Evolutionary conservation across 371 early-diverging fungal genomes (phyloP).

Genomic region (Mucor saturninus): DNA sequence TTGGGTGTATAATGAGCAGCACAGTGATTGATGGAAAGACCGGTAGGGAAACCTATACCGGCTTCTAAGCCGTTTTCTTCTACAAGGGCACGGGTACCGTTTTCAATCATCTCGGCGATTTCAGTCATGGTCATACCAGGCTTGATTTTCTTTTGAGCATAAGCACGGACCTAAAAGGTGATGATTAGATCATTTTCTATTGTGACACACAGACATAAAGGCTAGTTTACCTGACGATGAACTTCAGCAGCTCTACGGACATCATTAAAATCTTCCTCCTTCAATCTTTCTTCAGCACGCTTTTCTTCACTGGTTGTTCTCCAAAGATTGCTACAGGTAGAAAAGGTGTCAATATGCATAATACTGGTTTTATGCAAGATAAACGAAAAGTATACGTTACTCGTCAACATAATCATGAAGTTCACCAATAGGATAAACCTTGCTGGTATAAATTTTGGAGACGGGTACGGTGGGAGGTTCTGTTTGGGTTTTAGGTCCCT

Average conservation of each 20-base stretch:
- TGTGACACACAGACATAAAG: neutral
- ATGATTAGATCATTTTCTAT: no score
- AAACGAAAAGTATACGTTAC: constrained; percentile 39
- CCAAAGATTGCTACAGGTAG: constrained; percentile 63
- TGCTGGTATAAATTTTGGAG: constrained; percentile 72
- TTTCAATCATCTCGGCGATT: constrained; percentile 94
- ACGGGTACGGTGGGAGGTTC: constrained; percentile 82
- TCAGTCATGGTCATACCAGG: constrained; percentile 98
- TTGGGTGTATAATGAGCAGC: constrained; percentile 99
- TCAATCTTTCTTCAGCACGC: constrained; percentile 68
- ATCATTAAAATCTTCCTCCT: constrained; percentile 76
- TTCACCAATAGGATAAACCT: constrained; percentile 77
- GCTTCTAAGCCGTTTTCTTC: constrained; percentile 91
- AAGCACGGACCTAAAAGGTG: constrained; percentile 82
- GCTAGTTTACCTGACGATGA: constrained; percentile 69
- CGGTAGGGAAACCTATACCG: constrained; percentile 99
- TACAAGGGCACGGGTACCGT: constrained; percentile 90
- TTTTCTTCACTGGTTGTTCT: constrained; percentile 85
- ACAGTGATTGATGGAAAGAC: constrained; percentile 94
- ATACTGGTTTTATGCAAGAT: no score
- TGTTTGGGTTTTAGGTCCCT: constrained; percentile 62
- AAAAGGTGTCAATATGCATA: no score
- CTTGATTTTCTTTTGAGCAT: constrained; percentile 84
- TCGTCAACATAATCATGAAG: constrained; percentile 78
- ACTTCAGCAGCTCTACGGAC: constrained; percentile 92